Conservation (phyloP, 306 rosid genomes). For the Rosa rugosa region DNA sequence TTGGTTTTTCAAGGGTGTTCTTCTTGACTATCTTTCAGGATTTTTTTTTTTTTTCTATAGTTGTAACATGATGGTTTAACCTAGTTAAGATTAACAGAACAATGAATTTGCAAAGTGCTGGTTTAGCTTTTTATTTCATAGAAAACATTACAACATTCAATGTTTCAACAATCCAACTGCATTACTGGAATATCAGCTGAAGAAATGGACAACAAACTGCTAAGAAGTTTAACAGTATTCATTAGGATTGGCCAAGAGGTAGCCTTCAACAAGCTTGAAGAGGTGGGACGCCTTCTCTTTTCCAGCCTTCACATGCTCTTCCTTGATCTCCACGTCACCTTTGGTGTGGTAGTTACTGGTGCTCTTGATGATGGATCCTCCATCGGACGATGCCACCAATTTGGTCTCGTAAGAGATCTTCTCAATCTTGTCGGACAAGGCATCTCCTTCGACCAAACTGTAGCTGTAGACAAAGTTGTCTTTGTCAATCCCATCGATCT, state of each 20-base stretch:
- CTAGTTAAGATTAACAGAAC: not conserved
- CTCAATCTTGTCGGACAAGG: conserved; percentile 27
- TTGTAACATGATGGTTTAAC: not conserved
- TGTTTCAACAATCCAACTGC: not conserved
- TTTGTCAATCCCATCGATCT: conserved; percentile 28
- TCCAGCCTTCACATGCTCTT: not conserved
- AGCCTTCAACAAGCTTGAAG: not conserved
- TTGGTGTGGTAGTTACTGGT: not conserved
- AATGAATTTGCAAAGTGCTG: not conserved
- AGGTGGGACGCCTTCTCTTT: not conserved
- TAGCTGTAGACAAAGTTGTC: conserved; percentile 27
- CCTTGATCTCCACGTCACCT: not conserved
- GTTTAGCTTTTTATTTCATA: not conserved
- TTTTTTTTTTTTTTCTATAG: no score
- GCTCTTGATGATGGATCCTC: not conserved
- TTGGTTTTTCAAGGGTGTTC: no score
- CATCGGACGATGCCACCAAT: conserved; percentile 2
- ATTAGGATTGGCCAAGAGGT: not conserved
- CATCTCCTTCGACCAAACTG: conserved; percentile 33
- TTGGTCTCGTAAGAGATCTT: conserved; percentile 34
- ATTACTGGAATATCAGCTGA: not conserved
- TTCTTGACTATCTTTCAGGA: no score
- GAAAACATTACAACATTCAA: not conserved
- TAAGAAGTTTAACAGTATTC: not conserved
- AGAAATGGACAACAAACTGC: not conserved